Base-by-base conservation (phyloP, 2,329 filamentous ascomycete genomes). In the Cladosporium sp. region DNA sequence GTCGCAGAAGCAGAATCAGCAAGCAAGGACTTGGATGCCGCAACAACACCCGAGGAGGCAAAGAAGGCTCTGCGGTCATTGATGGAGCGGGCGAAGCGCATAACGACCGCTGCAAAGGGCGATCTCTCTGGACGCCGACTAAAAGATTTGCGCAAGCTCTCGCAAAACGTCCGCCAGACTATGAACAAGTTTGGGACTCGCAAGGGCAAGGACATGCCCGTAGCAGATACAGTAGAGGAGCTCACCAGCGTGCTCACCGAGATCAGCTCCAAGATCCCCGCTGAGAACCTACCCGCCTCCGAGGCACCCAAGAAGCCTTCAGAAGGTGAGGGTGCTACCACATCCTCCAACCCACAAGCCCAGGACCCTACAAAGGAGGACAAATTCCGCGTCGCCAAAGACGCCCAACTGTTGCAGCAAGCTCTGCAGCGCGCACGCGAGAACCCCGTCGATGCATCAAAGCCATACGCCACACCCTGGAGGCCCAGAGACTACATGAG, bases 381-480 rank as follows among this genome's bases (percentile, higher is more conserved):
- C 69, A 76, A 78, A 7, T 79, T 81, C 62, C 79, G 82, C 59
- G 78, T 79, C 53, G 76, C 78, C 26, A 89, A 89, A 62, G 89
- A 91, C 74, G 81, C 85, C 68, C 74, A 78, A 64, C 79, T 83
- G 62, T 82, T 91, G 26, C 80, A 82, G 63, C 68, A 77, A 52
- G 81, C 91, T 26, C 84, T 95, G 56, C 80, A 82, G 63, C 81
- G 86, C 71, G 85, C 91, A 74, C 82, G 84, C 65, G 87, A 92
- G 76, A 96, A 97, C 80, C 90, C 92, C 0, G 80, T 89, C 67
- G 92, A 97, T 78, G 78, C 80, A 29, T 80, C 78, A 65, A 96
- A 96, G 80, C 92, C 95, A 3, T 99, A 99, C 77, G 86, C 86
- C 5, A 97, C 93, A 1, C 95, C 95, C 14, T 99, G 95, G 95